These are phyloP conservation scores for Colletotrichum melonis DNA, from an alignment of 2,329 filamentous ascomycete species.

Conservation along the genomic window DNA sequence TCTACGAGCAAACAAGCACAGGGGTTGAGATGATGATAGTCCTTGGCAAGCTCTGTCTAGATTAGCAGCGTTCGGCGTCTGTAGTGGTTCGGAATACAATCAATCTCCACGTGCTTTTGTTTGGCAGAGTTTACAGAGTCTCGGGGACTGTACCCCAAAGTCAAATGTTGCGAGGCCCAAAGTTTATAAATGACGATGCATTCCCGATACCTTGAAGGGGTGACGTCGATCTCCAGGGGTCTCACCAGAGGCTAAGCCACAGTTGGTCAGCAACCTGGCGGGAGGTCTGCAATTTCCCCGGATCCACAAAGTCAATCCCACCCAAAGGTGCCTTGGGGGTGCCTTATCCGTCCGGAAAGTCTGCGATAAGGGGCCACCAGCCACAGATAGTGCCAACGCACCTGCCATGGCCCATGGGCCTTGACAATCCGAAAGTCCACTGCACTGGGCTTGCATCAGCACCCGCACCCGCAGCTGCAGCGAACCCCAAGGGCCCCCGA, in stretches of 20 bases:
- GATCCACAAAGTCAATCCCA: conserved; percentile 20
- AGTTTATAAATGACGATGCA: not conserved
- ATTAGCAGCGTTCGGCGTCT: not conserved
- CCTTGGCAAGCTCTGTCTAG: conserved; percentile 6
- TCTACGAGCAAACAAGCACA: not conserved
- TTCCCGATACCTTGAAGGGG: conserved; percentile 10
- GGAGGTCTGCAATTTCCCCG: conserved; percentile 29
- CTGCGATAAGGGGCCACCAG: not conserved
- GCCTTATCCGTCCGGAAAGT: not conserved
- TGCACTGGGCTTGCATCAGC: not conserved
- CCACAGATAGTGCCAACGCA: conserved; percentile 20
- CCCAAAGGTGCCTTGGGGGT: not conserved
- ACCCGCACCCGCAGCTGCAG: conserved; percentile 21
- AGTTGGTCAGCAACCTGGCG: conserved; percentile 18
- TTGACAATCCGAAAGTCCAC: conserved; percentile 11
- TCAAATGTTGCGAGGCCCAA: not conserved
- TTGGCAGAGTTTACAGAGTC: not conserved
- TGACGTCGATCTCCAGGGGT: conserved; percentile 31
- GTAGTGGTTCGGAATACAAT: conserved; percentile 26
- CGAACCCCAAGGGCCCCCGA: not conserved
- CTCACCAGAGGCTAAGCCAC: conserved; percentile 18
- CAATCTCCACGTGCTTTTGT: conserved; percentile 12
- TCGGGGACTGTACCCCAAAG: not conserved
- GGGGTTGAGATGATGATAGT: not conserved
- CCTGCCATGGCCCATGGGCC: conserved; percentile 12